phyloP scores from a whole-genome alignment of 208 protist genomes.

The Leishmania amazonensis region DNA sequence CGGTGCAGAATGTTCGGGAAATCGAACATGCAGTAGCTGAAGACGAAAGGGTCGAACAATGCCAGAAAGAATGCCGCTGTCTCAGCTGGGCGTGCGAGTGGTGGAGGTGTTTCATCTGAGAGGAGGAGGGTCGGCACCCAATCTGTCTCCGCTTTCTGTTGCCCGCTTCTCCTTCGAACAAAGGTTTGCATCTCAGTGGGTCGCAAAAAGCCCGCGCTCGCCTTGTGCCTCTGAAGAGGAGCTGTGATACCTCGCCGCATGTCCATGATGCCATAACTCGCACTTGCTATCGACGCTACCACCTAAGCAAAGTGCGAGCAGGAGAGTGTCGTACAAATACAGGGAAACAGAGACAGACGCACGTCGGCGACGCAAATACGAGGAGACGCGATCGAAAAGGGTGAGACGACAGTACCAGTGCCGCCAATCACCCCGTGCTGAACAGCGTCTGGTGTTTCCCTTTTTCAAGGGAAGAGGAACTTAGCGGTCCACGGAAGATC shows the following conservation, averaged over 20 bases:
- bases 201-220: not conserved
- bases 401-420: not conserved
- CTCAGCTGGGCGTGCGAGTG: conserved; percentile 32
- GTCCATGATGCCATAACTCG: too few species aligned
- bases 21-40: conserved; percentile 55
- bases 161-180: not conserved
- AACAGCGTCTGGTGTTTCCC: not conserved
- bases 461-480: not conserved
- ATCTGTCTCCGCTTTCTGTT: too few species aligned
- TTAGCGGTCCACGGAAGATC: not conserved
- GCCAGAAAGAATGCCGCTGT: conserved; percentile 24
- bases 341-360: not conserved
- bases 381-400: not conserved
- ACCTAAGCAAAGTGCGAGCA: not conserved
- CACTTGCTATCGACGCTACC: not conserved
- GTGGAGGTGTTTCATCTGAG: conserved; percentile 17
- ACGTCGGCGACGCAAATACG: not conserved
- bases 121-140: conserved; percentile 2
- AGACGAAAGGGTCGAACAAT: conserved; percentile 35
- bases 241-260: not conserved
- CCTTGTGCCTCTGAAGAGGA: too few species aligned
- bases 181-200: too few species aligned
- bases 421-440: not conserved
- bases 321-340: not conserved
- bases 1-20: conserved; percentile 29